A percentile compares a stretch with the other conserved stretches of the same genome.
Evolutionary conservation across 495 filamentous ascomycete genomes (phyloP).

Genomic region (Xylaria venustula): DNA sequence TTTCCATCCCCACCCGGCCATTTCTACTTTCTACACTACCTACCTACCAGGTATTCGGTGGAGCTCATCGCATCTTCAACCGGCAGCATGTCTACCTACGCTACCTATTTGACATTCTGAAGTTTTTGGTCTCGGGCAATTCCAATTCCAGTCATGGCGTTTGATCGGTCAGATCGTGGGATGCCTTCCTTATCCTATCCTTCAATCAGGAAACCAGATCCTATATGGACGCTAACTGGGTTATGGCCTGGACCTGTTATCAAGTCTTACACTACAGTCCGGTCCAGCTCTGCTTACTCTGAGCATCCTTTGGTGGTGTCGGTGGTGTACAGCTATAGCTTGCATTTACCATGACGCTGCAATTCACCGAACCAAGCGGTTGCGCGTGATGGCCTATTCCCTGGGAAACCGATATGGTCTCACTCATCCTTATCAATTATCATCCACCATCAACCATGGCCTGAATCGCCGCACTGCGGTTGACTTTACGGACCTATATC

Average conservation of each 20-base stretch:
- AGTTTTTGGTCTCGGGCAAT: not conserved
- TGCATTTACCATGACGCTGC: not conserved
- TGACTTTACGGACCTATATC: constrained; percentile 1
- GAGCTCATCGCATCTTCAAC: not conserved
- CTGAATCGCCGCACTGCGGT: not conserved
- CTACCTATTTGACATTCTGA: not conserved
- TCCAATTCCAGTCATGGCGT: not conserved
- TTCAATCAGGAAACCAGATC: not conserved
- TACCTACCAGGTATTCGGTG: not conserved
- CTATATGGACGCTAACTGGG: not conserved
- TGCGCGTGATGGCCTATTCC: not conserved
- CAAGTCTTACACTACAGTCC: constrained; percentile 8
- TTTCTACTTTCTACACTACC: constrained; percentile 14
- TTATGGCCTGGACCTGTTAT: not conserved
- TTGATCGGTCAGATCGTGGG: not conserved
- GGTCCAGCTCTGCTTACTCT: constrained; percentile 8
- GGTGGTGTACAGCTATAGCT: not conserved
- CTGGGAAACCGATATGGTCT: not conserved
- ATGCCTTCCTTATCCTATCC: not conserved
- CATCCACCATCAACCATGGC: not conserved
- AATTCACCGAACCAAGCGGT: constrained; percentile 1
- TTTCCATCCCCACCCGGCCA: not conserved
- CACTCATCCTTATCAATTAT: not conserved
- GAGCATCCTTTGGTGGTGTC: not conserved
- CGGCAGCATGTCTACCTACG: not conserved